A percentile compares a stretch with the other conserved stretches of the same genome.
These are phyloP conservation scores for Lachancea sp. DNA, from an alignment of 805 yeast species.

Conservation along the genomic window DNA sequence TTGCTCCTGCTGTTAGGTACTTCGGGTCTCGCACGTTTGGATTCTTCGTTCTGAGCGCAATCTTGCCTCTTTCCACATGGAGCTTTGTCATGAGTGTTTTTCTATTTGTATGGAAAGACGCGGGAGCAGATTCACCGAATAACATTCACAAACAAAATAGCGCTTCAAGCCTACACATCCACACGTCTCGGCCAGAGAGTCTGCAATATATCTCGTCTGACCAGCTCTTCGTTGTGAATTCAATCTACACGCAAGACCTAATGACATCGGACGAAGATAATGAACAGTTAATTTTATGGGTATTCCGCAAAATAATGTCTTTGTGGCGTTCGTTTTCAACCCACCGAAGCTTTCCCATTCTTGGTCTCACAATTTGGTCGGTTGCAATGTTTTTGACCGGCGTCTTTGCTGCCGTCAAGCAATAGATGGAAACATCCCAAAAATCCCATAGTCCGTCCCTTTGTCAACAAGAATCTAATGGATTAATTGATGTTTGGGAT, in stretches of 20 bases:
- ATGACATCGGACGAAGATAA: slow-evolving; percentile 5
- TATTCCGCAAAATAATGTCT: slow-evolving; percentile 11
- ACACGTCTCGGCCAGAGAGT: slow-evolving; percentile 7
- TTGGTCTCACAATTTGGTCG: slow-evolving; percentile 11
- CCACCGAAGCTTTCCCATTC: slow-evolving; percentile 9
- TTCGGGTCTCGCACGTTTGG: slow-evolving; percentile 32
- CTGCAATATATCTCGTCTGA: slow-evolving; percentile 8
- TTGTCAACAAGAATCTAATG: too few relatives aligned
- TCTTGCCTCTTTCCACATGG: slow-evolving; percentile 29
- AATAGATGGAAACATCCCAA: too few relatives aligned
- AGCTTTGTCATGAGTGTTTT: slow-evolving; percentile 18
- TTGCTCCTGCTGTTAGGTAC: slow-evolving; percentile 30
- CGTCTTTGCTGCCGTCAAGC: slow-evolving; percentile 11
- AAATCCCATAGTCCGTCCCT: too few relatives aligned
- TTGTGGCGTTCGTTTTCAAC: slow-evolving; percentile 13
- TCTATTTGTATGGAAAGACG: slow-evolving; percentile 25
- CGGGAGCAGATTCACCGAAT: slow-evolving; percentile 7
- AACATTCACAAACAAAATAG: slow-evolving; percentile 3
- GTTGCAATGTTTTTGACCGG: slow-evolving; percentile 9
- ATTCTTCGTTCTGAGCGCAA: slow-evolving; percentile 26
- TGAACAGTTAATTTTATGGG: slow-evolving; percentile 8
- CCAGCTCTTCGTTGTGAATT: slow-evolving; percentile 11
- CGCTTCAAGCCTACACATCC: slow-evolving; percentile 3
- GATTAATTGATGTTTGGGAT: too few relatives aligned
- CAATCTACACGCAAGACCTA: slow-evolving; percentile 11